phyloP scores from a whole-genome alignment of 495 filamentous ascomycete genomes.

The Hypoxylon trugodes region DNA sequence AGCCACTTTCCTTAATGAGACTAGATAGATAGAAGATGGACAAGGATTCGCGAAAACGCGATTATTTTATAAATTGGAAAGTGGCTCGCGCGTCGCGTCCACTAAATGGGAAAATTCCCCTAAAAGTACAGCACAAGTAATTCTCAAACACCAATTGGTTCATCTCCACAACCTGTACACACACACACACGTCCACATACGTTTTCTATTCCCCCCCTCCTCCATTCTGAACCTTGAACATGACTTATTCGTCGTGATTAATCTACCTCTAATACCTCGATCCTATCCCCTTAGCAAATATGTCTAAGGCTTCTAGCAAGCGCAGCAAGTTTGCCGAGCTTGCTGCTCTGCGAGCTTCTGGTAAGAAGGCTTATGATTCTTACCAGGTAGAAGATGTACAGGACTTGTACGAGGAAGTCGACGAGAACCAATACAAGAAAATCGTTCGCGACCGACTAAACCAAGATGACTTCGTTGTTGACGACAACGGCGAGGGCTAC shows the following conservation, averaged over 20 bases:
- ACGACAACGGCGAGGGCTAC: conserved; percentile 93
- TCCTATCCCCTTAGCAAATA: conserved; percentile 21
- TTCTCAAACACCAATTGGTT: conserved; percentile 15
- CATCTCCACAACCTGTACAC: conserved; percentile 5
- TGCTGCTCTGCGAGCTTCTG: conserved; percentile 81
- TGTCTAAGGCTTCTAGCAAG: conserved; percentile 56
- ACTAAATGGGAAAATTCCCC: conserved; percentile 33
- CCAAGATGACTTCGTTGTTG: conserved; percentile 96
- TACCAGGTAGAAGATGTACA: conserved; percentile 88
- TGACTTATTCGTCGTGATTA: conserved; percentile 28
- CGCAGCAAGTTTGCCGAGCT: conserved; percentile 77
- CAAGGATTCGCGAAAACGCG: conserved; percentile 39
- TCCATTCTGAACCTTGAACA: conserved; percentile 11
- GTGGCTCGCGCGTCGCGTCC: conserved; percentile 36
- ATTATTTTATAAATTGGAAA: neutral
- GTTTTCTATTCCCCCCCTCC: conserved; percentile 1
- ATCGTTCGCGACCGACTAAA: conserved; percentile 88
- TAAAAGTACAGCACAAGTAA: conserved; percentile 22
- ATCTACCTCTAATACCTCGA: conserved; percentile 11
- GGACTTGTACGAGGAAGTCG: conserved; percentile 92
- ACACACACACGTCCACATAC: neutral
- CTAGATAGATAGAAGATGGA: neutral
- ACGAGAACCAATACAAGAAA: conserved; percentile 97
- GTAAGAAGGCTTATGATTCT: conserved; percentile 87
- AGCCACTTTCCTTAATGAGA: neutral